Conservation (phyloP, 78 protist genomes). For the Cavenderia fasciculata region DNA sequence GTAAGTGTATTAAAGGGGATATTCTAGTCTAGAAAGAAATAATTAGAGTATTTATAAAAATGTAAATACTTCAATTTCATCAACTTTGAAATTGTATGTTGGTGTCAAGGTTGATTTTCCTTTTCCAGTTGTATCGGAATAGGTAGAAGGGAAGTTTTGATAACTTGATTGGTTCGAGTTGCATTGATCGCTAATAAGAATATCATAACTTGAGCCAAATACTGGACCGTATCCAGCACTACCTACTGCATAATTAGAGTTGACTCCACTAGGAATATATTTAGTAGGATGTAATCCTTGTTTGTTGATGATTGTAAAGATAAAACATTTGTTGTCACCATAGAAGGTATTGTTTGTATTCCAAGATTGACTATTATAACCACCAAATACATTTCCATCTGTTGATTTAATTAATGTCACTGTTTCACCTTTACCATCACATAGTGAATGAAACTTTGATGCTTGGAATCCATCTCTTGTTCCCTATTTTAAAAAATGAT, state of each 20-base stretch:
- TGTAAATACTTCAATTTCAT: constrained; percentile 36
- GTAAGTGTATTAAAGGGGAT: too few relatives aligned
- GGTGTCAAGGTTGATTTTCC: background rate
- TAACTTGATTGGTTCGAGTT: background rate
- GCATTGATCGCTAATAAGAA: constrained; percentile 6
- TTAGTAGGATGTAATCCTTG: background rate
- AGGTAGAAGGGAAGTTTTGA: background rate
- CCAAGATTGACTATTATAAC: constrained; percentile 1
- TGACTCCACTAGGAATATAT: background rate
- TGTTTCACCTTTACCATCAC: constrained; percentile 20
- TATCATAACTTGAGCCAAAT: constrained; percentile 2
- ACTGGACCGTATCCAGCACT: background rate
- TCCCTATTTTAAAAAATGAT: background rate
- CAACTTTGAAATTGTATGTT: background rate
- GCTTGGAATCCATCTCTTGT: constrained; percentile 7
- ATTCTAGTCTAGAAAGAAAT: too few relatives aligned
- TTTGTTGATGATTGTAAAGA: constrained; percentile 4
- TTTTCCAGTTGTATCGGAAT: constrained; percentile 13
- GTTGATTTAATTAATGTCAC: background rate
- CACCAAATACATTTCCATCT: constrained; percentile 34
- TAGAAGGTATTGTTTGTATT: background rate
- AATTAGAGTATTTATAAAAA: background rate
- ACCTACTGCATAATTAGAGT: background rate
- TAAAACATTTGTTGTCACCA: constrained; percentile 11
- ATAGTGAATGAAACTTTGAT: constrained; percentile 1